phyloP scores from a whole-genome alignment of 2,329 filamentous ascomycete species.

The Ophiostoma ulmi region DNA sequence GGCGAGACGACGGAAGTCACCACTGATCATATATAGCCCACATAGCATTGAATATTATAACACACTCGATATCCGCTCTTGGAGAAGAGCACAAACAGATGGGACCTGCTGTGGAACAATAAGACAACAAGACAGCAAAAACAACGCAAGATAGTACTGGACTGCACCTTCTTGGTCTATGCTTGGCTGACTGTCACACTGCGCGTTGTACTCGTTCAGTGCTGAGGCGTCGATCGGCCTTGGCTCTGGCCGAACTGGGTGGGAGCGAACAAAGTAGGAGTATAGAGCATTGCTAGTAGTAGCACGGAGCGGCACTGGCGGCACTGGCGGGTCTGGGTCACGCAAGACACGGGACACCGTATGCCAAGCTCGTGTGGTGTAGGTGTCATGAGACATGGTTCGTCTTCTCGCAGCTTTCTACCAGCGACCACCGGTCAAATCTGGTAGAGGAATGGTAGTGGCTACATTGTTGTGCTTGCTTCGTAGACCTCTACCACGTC shows the following conservation, averaged over 20 bases:
- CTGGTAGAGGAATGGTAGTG: too few relatives aligned
- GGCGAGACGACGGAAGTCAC: constrained; percentile 2
- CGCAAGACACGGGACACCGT: constrained; percentile 2
- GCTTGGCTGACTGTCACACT: not conserved
- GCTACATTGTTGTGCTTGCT: too few relatives aligned
- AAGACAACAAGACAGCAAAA: not conserved
- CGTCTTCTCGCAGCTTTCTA: not conserved
- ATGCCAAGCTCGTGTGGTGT: not conserved
- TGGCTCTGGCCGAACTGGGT: not conserved
- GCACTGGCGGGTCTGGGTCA: not conserved
- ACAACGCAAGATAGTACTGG: not conserved
- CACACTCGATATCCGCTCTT: constrained; percentile 8
- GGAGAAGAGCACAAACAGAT: constrained; percentile 8
- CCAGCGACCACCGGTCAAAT: not conserved
- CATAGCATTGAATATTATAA: constrained; percentile 13
- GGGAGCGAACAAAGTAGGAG: too few relatives aligned
- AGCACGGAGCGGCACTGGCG: not conserved
- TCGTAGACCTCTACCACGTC: not conserved
- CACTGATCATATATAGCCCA: constrained; percentile 11
- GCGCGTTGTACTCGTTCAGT: not conserved
- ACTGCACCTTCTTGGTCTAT: not conserved
- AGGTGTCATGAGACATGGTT: not conserved
- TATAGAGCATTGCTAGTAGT: not conserved
- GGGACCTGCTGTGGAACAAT: not conserved
- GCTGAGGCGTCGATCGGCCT: not conserved